Evolutionary conservation across 2,329 filamentous ascomycete species (phyloP).

Genomic region (Orbilia oligospora): DNA sequence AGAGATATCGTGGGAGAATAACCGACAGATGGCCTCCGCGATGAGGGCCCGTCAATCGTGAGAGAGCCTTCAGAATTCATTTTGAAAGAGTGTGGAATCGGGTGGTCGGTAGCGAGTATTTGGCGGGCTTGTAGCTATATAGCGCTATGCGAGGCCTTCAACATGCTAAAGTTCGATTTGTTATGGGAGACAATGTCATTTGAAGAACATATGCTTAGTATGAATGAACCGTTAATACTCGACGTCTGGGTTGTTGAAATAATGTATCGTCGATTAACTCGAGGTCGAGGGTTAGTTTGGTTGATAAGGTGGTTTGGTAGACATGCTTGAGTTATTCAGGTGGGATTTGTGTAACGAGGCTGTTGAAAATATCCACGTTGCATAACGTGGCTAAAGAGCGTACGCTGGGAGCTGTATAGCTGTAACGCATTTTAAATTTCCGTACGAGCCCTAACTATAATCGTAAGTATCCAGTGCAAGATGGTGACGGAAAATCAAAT

Average conservation of each 20-base stretch:
- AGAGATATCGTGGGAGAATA: conserved; percentile 2
- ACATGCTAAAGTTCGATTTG: no score
- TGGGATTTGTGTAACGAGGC: background rate
- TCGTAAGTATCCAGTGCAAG: background rate
- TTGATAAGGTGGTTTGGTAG: background rate
- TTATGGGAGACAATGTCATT: no score
- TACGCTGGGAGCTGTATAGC: background rate
- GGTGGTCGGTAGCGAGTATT: background rate
- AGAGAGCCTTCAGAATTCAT: background rate
- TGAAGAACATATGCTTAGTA: no score
- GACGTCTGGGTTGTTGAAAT: no score
- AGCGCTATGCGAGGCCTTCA: no score
- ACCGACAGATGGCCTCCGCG: no score
- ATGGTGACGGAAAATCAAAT: no score
- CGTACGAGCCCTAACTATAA: no score
- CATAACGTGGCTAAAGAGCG: background rate
- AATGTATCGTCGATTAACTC: no score
- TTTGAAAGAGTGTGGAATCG: background rate
- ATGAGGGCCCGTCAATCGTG: background rate
- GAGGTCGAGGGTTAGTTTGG: no score
- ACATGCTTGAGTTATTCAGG: background rate
- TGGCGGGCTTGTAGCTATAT: no score
- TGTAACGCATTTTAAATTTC: background rate
- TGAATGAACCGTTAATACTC: no score
- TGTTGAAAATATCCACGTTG: background rate